Base-by-base conservation (phyloP, 345 rosid species). In the Aurinia saxatilis region DNA sequence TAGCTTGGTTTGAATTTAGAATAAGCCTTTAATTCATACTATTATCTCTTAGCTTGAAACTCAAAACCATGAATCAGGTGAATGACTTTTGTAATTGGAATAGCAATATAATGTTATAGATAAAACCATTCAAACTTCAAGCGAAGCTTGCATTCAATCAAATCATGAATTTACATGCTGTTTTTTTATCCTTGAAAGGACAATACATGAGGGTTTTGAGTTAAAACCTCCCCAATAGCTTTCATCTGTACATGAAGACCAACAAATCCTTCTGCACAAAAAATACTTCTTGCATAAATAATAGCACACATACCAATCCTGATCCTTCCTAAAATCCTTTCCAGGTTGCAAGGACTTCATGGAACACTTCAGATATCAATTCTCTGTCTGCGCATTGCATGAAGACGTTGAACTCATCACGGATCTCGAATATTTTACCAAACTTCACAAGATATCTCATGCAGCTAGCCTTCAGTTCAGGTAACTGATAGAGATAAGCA, bases 401-500 rank as follows among this genome's bases (percentile, higher is more conserved):
- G 79, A 90, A 93, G 21, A 73, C 58, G 21, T 69, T 84, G 63
- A 93, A 81, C 48, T 93, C 97, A n/a, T 87, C 95, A 7, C 70
- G 79, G 33, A 93, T 90, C 61, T 93, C 99, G 21, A 60, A 87
- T 76, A 93, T 85, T 78, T 90, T 90, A 45, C 96, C 91, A 60
- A 93, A 93, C 83, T 79, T 93, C 84, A 90, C 91, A 18, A 90
- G 97, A 78, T 90, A 93, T 70, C 51, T 65, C 96, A 85, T 48
- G 77, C 99, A 89, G 76, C 88, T 70, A 47, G 65, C 58, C 82
- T 87, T 92, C 70, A 92, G 79, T 51, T 87, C 82, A 12, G 80
- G 81, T 70, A 92, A 64, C 36, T 74, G 83, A 48, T 81, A 92
- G 3, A 89, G 73, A 29, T 78, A 70, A 10, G 97, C 95, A 38